Conservation (phyloP, 2,329 filamentous ascomycete genomes). For the Verticillium zaregamsianum region DNA sequence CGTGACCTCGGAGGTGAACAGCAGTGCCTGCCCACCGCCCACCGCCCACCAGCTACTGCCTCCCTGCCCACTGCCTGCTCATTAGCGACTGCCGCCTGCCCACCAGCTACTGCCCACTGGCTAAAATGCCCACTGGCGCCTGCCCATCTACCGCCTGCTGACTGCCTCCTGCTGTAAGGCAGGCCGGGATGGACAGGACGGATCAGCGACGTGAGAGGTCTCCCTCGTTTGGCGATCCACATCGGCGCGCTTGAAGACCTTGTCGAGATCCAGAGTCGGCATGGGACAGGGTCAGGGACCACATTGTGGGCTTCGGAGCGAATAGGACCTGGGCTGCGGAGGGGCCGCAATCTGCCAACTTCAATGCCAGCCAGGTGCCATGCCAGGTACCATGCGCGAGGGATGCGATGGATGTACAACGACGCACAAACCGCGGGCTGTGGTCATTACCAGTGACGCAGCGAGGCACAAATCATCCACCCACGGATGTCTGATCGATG, state of each 20-base stretch:
- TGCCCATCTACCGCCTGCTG: neutral
- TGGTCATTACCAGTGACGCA: too few relatives aligned
- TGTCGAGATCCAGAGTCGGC: neutral
- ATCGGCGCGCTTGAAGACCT: neutral
- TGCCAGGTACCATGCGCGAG: neutral
- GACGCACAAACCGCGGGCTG: too few relatives aligned
- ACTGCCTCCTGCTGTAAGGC: neutral
- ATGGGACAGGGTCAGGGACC: neutral
- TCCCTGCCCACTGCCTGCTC: too few relatives aligned
- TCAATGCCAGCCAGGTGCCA: neutral
- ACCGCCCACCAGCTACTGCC: too few relatives aligned
- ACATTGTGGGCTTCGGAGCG: neutral
- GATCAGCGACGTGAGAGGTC: neutral
- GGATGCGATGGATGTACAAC: neutral
- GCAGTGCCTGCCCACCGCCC: neutral
- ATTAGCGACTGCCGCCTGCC: too few relatives aligned
- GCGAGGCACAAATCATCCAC: too few relatives aligned
- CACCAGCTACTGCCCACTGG: too few relatives aligned
- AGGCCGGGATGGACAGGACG: neutral
- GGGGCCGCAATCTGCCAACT: neutral
- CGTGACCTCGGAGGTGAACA: neutral
- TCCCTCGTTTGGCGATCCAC: neutral
- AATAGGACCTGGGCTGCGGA: neutral
- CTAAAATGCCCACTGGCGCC: too few relatives aligned
- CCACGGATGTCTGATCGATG: too few relatives aligned